Conservation (phyloP, 768 basidiomycete genomes). For the Symmetrospora coprosmae region DNA sequence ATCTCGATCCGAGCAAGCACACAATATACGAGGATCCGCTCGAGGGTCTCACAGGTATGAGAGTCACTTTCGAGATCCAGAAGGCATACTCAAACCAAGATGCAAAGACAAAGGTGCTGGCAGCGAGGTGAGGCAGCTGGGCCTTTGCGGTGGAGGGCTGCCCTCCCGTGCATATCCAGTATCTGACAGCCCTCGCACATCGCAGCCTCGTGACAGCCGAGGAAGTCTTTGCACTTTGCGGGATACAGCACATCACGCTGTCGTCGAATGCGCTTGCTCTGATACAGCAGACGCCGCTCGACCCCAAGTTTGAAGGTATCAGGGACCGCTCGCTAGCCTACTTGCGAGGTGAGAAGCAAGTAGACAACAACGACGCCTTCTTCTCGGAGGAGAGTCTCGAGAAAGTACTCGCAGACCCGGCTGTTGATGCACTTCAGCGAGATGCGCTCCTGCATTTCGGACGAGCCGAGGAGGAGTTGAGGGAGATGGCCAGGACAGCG, state of each 20-base stretch:
- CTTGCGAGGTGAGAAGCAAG: not conserved
- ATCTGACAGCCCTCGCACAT: not conserved
- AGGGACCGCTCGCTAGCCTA: slow-evolving; percentile 23
- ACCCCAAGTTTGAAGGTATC: slow-evolving; percentile 4
- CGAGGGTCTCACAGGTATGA: slow-evolving; percentile 26
- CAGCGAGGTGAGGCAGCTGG: slow-evolving; percentile 25
- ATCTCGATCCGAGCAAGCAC: slow-evolving; percentile 25
- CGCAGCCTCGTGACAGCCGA: slow-evolving; percentile 25
- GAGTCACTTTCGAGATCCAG: slow-evolving; percentile 27
- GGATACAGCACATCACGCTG: slow-evolving; percentile 8
- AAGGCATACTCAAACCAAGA: slow-evolving; percentile 10
- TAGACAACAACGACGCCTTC: slow-evolving; percentile 2
- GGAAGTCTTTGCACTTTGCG: slow-evolving; percentile 25
- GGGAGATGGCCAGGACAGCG: slow-evolving; percentile 7
- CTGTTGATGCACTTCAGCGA: not conserved
- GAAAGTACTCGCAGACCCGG: slow-evolving; percentile 19
- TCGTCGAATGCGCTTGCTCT: not conserved
- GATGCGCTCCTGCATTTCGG: slow-evolving; percentile 16
- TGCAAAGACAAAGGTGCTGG: slow-evolving; percentile 26
- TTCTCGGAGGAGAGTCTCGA: slow-evolving; percentile 17
- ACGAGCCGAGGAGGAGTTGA: slow-evolving; percentile 4
- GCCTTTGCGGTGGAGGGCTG: not conserved
- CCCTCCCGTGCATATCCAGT: not conserved
- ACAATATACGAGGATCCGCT: slow-evolving; percentile 21
- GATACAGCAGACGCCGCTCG: slow-evolving; percentile 19